Evolutionary conservation across 2,329 filamentous ascomycete species (phyloP), one percentile per base, ranked within the genome.

Genomic region (Fusarium acutatum): DNA sequence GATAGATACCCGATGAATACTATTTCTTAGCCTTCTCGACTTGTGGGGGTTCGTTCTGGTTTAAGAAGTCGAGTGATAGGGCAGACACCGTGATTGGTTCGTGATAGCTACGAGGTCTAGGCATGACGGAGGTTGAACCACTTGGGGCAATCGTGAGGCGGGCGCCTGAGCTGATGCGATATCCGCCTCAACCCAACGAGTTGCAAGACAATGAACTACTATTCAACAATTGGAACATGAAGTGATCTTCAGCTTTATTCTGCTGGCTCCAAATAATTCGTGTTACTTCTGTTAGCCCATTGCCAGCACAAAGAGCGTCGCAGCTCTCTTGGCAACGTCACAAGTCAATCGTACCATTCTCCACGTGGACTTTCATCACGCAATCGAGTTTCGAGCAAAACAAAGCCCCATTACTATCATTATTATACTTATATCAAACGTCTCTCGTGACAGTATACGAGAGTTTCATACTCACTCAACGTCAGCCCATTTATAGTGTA

Each of bases 191-290:
- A 8, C 8, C 5, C 18, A 22, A 15, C 13, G 13, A 50, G n/a
- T 20, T 6, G n/a, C 13, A 35, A 49, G 30, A 35, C 18, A 15
- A 35, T 5, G 3, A 2, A 26, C 4, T 52, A 0, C 3, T 4
- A 15, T 11, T 14, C 2, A 7, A 40, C 2, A 11, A 5, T n/a
- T 37, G 0, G 0, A 6, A 7, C 6, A 18, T 30, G 5, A 6
- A 28, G 20, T 17, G 10, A 13, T 3, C 6, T 18, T 17, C 4
- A 15, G 1, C 5, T 11, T 20, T 0, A 3, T 24, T 22, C 13
- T 3, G 12, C 10, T 24, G n/a, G 0, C 3, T 24, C 4, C 20
- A 14, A 12, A 8, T 0, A 24, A 15, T 15, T 50, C 3, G 10
- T 3, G 7, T 20, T 15, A 14, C 24, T 53, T 13, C 49, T 1